Evolutionary conservation across 176 grass and related monocot genomes (phyloP), one percentile per base, ranked within the genome.

Genomic region (Phyllostachys edulis): DNA sequence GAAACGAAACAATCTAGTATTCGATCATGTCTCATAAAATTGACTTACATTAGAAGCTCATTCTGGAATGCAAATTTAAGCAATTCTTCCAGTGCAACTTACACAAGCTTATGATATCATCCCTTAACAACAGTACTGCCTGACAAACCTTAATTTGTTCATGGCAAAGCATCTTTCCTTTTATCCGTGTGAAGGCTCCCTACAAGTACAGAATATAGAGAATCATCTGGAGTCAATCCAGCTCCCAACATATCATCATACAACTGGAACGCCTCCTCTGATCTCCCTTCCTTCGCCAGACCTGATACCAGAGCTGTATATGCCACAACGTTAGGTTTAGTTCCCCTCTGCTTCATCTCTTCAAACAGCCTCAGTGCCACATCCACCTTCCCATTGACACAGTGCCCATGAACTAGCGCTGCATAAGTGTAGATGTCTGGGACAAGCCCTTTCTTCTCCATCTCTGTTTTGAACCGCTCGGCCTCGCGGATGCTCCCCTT

Each of bases 381-480:
- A 66, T 88, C 84, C 21, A 94, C 59, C 77, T 95, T 98, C 57
- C 91, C 85, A 7, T 74, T 94, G 47, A 94, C 68, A 84, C 93
- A 98, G 70, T 94, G 87, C 21, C 93, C 88, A 62, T 98, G 96
- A 44, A 96, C 86, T 50, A 98, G 82, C 13, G 89, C 86, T 63
- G 91, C 80, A 63, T 98, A 98, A 12, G 91, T 94, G 87, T 95
- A 95, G 18, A 90, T 64, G 52, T 95, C 96, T 16, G 85, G 81
- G 52, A 87, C 70, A 76, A 98, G 62, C 65, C 91, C 93, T 87
- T 94, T 98, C 80, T 88, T 98, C 50, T 95, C 96, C 96, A 95
- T 98, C 83, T 93, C 92, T 73, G 87, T 90, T 77, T 82, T 93
- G 47, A 98, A 80, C 77, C 83, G 86, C 78, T 93, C 96, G 10